Evolutionary conservation across 2,329 filamentous ascomycete genomes (phyloP).

Genomic region (Ophiosphaerella korrae): DNA sequence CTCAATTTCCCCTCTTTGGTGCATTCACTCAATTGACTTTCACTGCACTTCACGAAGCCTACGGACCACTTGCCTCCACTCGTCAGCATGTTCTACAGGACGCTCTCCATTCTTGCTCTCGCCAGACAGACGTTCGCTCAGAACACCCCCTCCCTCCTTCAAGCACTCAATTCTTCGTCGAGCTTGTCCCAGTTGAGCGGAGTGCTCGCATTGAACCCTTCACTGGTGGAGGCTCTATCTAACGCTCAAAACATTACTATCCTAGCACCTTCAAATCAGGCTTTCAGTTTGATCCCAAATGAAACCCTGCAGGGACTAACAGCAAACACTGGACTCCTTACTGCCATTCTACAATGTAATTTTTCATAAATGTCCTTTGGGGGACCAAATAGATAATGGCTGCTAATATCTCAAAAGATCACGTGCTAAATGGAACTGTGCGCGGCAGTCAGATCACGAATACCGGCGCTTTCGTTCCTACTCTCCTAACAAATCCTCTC

Average conservation of each 20-base stretch:
- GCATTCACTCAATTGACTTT: neutral
- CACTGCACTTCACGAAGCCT: conserved; percentile 4
- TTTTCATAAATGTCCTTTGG: neutral
- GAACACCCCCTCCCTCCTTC: conserved; percentile 19
- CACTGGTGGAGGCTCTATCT: conserved; percentile 46
- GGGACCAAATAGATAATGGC: no score
- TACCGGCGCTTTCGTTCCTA: conserved; percentile 53
- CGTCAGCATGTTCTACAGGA: conserved; percentile 48
- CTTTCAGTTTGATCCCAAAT: conserved; percentile 50
- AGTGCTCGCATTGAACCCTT: conserved; percentile 46
- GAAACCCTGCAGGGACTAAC: conserved; percentile 37
- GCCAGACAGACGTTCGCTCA: conserved; percentile 42
- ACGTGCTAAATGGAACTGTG: conserved; percentile 62
- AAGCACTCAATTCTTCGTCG: conserved; percentile 22
- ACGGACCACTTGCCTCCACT: neutral
- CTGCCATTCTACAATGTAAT: conserved; percentile 56
- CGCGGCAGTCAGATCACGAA: conserved; percentile 44
- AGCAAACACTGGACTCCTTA: conserved; percentile 40
- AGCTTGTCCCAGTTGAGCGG: conserved; percentile 40
- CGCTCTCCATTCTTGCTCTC: conserved; percentile 44
- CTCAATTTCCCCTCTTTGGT: conserved; percentile 12
- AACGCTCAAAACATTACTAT: conserved; percentile 60
- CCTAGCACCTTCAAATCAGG: conserved; percentile 62
- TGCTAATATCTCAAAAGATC: conserved; percentile 42
- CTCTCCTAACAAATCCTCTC: conserved; percentile 55